Conservation (phyloP, 805 yeast species). For the Zygosaccharomyces kombuchaensis region DNA sequence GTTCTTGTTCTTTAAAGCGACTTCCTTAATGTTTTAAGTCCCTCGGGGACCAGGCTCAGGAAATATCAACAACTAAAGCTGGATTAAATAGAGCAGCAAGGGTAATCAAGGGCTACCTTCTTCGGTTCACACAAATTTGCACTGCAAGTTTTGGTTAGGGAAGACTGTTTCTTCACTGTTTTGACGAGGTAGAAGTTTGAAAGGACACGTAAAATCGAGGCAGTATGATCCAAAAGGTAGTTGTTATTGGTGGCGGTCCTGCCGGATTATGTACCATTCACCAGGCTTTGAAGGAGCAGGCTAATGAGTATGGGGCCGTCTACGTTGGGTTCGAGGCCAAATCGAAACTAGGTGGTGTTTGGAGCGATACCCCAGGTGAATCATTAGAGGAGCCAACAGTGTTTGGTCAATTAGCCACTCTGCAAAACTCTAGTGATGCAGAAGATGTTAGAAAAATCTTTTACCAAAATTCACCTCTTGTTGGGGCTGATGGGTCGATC, state of each 20-base stretch:
- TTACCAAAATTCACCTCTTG: slow-evolving; percentile 17
- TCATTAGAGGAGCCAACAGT: slow-evolving; percentile 10
- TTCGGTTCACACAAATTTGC: too few relatives aligned
- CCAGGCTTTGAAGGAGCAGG: slow-evolving; percentile 18
- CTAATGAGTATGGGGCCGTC: slow-evolving; percentile 17
- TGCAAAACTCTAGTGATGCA: slow-evolving; percentile 9
- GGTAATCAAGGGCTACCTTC: too few relatives aligned
- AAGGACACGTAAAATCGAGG: not conserved
- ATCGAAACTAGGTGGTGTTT: slow-evolving; percentile 42
- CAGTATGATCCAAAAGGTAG: slow-evolving; percentile 18
- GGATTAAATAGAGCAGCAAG: not conserved
- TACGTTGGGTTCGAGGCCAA: slow-evolving; percentile 45
- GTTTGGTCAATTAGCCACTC: slow-evolving; percentile 10
- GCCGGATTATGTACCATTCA: slow-evolving; percentile 18
- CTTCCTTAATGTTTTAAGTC: not conserved
- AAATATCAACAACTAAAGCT: not conserved
- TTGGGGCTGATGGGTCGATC: slow-evolving; percentile 8
- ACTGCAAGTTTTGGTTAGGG: too few relatives aligned
- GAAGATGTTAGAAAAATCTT: slow-evolving; percentile 11
- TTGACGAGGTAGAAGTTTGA: not conserved
- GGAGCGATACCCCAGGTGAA: slow-evolving; percentile 32
- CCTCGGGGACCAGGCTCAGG: not conserved
- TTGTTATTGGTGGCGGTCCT: slow-evolving; percentile 24
- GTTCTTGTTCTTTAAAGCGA: not conserved
- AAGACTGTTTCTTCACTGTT: too few relatives aligned